Evolutionary conservation across 495 filamentous ascomycete species (phyloP).

Genomic region (Penicillium angulare): DNA sequence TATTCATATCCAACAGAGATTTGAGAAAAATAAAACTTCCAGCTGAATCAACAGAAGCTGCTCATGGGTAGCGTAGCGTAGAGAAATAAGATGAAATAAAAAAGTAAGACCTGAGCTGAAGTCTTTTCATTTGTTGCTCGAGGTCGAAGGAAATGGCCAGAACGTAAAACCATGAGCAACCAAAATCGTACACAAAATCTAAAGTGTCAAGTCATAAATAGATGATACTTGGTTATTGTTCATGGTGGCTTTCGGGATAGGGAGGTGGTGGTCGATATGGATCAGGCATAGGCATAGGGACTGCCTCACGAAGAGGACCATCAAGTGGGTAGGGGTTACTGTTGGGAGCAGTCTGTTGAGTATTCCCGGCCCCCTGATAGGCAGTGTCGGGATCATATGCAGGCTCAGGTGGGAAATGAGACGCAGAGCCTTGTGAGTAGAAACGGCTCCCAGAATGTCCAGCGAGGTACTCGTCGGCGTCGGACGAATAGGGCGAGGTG

Average conservation of each 20-base stretch:
- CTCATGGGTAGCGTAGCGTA: conserved; percentile 28
- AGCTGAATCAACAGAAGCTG: conserved; percentile 9
- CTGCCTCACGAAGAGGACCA: conserved; percentile 26
- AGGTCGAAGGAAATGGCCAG: background rate
- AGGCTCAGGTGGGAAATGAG: conserved; percentile 15
- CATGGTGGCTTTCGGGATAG: conserved; percentile 23
- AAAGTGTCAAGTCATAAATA: conserved; percentile 12
- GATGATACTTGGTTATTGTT: conserved; percentile 12
- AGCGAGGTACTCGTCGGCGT: conserved; percentile 25
- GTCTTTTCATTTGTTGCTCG: background rate
- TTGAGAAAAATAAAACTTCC: background rate
- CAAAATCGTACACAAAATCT: background rate
- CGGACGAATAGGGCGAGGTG: conserved; percentile 19
- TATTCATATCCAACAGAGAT: conserved; percentile 25
- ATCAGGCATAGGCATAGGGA: conserved; percentile 38
- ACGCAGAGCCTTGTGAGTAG: conserved; percentile 16
- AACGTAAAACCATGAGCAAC: conserved; percentile 5
- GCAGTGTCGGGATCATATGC: conserved; percentile 12
- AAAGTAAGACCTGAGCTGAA: background rate
- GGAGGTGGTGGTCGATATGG: conserved; percentile 32
- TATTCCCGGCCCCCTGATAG: conserved; percentile 19
- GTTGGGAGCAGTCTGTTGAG: conserved; percentile 1
- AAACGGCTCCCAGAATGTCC: conserved; percentile 17
- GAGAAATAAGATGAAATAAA: conserved; percentile 7
- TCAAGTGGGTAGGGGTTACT: conserved; percentile 16